A percentile compares a stretch with the other conserved stretches of the same genome.
Evolutionary conservation across 352 stramenopile genomes (phyloP).

Genomic region (Labyrinthula sp.): DNA sequence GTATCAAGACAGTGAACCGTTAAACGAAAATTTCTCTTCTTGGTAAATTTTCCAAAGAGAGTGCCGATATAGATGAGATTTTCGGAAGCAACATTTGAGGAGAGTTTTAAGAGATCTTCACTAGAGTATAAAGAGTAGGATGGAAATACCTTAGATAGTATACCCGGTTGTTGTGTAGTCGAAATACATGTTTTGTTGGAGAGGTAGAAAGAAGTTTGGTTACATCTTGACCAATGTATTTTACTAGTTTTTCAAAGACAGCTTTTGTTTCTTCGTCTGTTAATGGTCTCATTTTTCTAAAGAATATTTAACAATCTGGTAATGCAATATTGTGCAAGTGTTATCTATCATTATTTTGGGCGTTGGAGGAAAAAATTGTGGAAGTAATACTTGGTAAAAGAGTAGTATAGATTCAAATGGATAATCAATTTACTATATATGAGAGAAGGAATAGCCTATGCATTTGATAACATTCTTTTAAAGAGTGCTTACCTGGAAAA

Average conservation of each 20-base stretch:
- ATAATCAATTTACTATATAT: too few relatives aligned
- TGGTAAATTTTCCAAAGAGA: constrained; percentile 94
- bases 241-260: constrained; percentile 93
- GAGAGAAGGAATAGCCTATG: too few relatives aligned
- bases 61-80: constrained; percentile 84
- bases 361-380: too few relatives aligned
- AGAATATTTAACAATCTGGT: too few relatives aligned
- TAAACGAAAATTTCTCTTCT: constrained; percentile 91
- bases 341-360: too few relatives aligned
- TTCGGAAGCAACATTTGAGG: constrained; percentile 74
- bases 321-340: too few relatives aligned
- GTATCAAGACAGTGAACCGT: constrained; percentile 95
- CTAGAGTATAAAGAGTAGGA: not conserved
- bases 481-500: too few relatives aligned
- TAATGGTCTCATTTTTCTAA: constrained; percentile 88
- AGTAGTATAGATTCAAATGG: too few relatives aligned
- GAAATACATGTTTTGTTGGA: constrained; percentile 91
- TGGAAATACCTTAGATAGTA: constrained; percentile 60
- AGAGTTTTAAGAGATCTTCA: constrained; percentile 30
- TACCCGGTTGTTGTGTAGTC: constrained; percentile 81
- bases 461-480: too few relatives aligned
- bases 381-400: too few relatives aligned
- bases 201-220: constrained; percentile 82
- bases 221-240: constrained; percentile 91
- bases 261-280: constrained; percentile 93